Conservation (phyloP, 2,329 filamentous ascomycete genomes). For the Parasarocladium wereldwijsianum region DNA sequence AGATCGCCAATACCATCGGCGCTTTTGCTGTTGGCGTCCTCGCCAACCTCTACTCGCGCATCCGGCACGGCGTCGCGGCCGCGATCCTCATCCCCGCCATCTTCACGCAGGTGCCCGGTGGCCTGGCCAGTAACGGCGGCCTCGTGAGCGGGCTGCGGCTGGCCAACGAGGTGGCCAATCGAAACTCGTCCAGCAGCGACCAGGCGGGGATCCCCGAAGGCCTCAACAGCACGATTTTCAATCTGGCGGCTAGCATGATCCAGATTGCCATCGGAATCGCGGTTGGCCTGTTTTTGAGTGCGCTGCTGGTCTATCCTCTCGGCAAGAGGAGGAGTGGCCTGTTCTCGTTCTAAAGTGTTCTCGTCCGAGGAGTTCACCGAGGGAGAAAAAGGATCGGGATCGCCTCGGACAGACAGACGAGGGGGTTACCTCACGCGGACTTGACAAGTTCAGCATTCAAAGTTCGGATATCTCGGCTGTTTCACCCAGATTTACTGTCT, state of each 20-base stretch:
- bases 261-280: conserved; percentile 38
- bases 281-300: conserved; percentile 33
- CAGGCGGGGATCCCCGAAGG: conserved; percentile 8
- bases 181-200: background rate
- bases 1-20: conserved; percentile 63
- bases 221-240: conserved; percentile 24
- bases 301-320: conserved; percentile 31
- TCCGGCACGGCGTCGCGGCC: conserved; percentile 35
- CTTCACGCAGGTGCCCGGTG: conserved; percentile 33
- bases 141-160: conserved; percentile 28
- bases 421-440: no score
- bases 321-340: conserved; percentile 33
- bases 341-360: conserved; percentile 26
- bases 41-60: conserved; percentile 60
- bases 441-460: no score
- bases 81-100: conserved; percentile 32
- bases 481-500: no score
- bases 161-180: conserved; percentile 25
- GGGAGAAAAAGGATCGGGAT: no score
- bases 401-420: no score
- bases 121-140: conserved; percentile 29
- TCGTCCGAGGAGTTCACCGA: background rate
- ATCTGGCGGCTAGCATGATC: conserved; percentile 33
- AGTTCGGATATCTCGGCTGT: no score
- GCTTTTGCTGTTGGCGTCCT: conserved; percentile 63